Conservation (phyloP, 305 asterid genomes). For the Solanum hybrid region DNA sequence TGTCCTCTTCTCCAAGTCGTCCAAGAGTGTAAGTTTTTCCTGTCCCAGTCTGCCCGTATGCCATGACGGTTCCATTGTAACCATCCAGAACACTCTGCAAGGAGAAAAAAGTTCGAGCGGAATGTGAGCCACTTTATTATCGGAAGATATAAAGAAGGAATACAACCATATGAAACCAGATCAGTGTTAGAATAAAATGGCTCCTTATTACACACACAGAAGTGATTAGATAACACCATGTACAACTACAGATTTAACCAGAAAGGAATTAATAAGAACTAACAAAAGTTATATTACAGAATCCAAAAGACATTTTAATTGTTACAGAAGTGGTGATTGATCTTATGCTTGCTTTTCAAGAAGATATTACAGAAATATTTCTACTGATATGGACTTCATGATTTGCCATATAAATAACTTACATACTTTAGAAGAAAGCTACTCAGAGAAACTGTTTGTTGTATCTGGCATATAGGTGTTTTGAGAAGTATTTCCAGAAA, state of each 20-base stretch:
- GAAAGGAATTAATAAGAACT: background rate
- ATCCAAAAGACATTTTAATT: background rate
- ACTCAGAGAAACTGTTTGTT: background rate
- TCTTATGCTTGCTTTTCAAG: background rate
- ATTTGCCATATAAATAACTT: background rate
- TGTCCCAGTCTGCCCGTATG: constrained; percentile 97
- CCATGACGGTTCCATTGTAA: constrained; percentile 94
- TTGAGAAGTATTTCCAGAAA: background rate
- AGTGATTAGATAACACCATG: background rate
- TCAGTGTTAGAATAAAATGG: background rate
- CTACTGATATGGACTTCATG: background rate
- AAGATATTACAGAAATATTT: background rate
- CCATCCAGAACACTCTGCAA: constrained; percentile 93
- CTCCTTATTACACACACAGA: background rate
- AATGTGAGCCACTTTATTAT: background rate
- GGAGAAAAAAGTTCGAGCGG: background rate
- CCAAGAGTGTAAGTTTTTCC: constrained; percentile 94
- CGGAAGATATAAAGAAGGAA: background rate
- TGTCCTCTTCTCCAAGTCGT: constrained; percentile 75
- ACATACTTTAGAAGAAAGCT: background rate
- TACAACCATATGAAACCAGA: background rate
- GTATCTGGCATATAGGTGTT: background rate
- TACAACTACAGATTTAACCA: background rate
- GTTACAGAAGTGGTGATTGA: background rate
- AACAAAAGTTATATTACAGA: background rate